Evolutionary conservation across 768 basidiomycete species (phyloP), one percentile per base, ranked within the genome.

Genomic region (Mycena vulgaris): DNA sequence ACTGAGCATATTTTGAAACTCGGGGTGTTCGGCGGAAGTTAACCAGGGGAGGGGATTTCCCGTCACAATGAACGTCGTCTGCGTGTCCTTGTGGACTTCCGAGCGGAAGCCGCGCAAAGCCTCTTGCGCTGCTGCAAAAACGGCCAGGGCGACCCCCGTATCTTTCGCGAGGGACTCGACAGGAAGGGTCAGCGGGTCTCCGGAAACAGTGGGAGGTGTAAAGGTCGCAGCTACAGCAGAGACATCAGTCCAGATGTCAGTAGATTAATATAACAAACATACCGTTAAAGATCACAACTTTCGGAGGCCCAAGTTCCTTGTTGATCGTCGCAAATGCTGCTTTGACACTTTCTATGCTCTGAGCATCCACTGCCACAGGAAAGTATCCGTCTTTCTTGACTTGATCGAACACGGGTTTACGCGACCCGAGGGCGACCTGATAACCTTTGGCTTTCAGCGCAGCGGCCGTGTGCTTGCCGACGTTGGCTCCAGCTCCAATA

Each of bases 221-320:
- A n/a, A 48, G 25, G 45, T 5, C 0, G 37, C 35, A 25, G 60
- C 70, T 74, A 58, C 23, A 39, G 25, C 25, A 42, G 6, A 21
- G 13, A 2, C n/a, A 23, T 52, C 14, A 27, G 9, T 35, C n/a
- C n/a, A 6, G 11, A 21, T 28, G 17, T n/a, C n/a, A 27, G 25
- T 28, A 28, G 13, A 51, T 3, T 11, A 5, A 30, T n/a, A n/a
- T 19, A 31, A 16, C 3, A 31, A 17, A 7, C 19, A 49, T 66
- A 40, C 84, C 84, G 59, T 84, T 85, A 65, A 80, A 85, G 56
- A 84, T 75, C 16, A 86, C 84, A 55, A 83, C 69, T 33, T 83
- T 83, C 13, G 83, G 60, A 25, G 77, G 75, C 8, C 81, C 84
- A 57, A 85, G 81, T 19, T 70, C 70, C 47, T 72, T 74, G 45